Evolutionary conservation across 768 basidiomycete species (phyloP), one percentile per base, ranked within the genome.

Genomic region (Atractiella rhizophila): DNA sequence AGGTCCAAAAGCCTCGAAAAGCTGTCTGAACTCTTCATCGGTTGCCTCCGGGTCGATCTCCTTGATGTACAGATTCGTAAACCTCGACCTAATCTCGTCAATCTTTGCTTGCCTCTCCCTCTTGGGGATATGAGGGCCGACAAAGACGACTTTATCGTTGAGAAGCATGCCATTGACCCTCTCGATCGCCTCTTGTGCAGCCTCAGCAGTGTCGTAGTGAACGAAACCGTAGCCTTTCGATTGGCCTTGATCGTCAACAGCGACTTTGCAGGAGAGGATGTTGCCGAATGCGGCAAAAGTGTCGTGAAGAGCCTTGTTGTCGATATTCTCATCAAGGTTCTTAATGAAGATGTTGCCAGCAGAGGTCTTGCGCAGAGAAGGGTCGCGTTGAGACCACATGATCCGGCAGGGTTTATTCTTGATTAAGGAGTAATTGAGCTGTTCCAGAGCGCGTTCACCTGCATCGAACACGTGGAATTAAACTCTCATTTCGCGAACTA

Each of bases 381-480:
- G 91, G 66, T 96, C 91, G 60, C 91, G 81, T 70, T 96, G 91
- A 56, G 86, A 94, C 88, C 91, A 96, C 91, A 98, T 98, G 69
- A 98, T 98, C 55, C 91, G 82, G 68, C 91, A 98, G 48, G 91
- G 76, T 55, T 83, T 78, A 62, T 76, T 76, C 69, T 96, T 96
- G 66, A 98, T 96, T 59, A 86, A 64, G 51, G 91, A 96, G 61
- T 98, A 98, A 65, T 98, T 98, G 60, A 98, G 75, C 63, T 86
- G 81, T 64, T 98, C 91, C 48, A 98, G 71, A 50, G 91, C 88
- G 59, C 85, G 82, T 66, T 98, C 91, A 58, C 82, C 81, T 83
- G 51, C 8, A 12, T 38, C 21, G 18, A 32, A 28, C 15, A 46
- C 29, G 25, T 9, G 15, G 29, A n/a, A 29, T 44, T 21, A 29